phyloP scores from a whole-genome alignment of 768 basidiomycete genomes.

The Boletus pseudo-olivaceus region DNA sequence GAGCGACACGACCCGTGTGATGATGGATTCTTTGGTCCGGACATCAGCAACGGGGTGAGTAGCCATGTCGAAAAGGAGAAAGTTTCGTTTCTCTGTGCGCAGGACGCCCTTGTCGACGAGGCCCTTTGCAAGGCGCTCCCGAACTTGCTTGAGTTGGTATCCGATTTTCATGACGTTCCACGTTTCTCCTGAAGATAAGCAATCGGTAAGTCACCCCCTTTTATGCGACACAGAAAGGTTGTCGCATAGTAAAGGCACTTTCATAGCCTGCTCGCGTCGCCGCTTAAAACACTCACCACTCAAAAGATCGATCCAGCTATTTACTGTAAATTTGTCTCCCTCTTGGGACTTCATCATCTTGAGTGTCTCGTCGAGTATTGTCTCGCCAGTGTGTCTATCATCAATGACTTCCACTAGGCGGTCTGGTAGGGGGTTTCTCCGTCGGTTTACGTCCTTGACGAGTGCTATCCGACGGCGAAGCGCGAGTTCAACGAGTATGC shows the following conservation, averaged over 20 bases:
- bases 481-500: conserved; percentile 95
- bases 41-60: conserved; percentile 96
- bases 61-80: conserved; percentile 99
- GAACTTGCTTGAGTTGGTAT: conserved; percentile 97
- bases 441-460: conserved; percentile 72
- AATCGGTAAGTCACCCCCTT: background rate
- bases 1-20: conserved; percentile 70
- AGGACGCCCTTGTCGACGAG: conserved; percentile 98
- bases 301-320: conserved; percentile 92
- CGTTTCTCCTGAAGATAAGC: conserved; percentile 73
- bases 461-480: conserved; percentile 92
- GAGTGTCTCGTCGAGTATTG: conserved; percentile 91
- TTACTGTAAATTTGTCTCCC: conserved; percentile 54
- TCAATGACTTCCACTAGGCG: conserved; percentile 89
- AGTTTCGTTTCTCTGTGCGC: conserved; percentile 98
- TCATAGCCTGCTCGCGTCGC: background rate
- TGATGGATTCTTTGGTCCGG: conserved; percentile 81
- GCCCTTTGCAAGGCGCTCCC: conserved; percentile 94
- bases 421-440: conserved; percentile 75
- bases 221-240: background rate
- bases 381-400: conserved; percentile 91
- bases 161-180: conserved; percentile 99
- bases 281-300: conserved; percentile 53
- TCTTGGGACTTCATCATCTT: conserved; percentile 91
- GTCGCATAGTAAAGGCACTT: background rate